Conservation (phyloP, 2,329 filamentous ascomycete species). For the Verticillium tricorpus region DNA sequence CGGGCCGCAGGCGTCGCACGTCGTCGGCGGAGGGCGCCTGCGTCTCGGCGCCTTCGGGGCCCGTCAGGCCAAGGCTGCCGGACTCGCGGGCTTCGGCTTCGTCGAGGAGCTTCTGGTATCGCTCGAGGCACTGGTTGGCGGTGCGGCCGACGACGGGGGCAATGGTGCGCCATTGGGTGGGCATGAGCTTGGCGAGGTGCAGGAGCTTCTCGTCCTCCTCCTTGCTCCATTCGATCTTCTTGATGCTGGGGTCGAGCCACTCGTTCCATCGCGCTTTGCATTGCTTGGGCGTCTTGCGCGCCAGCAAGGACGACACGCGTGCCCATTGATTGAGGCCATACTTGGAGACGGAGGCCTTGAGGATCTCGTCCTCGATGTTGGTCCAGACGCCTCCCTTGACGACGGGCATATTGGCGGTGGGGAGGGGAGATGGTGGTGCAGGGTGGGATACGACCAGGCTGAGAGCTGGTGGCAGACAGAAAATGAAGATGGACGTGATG, state of each 20-base stretch:
- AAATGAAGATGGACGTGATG: neutral
- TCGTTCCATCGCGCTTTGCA: conserved; percentile 98
- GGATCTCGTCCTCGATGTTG: conserved; percentile 87
- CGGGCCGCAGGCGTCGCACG: conserved; percentile 80
- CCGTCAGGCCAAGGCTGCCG: conserved; percentile 76
- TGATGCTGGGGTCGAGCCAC: conserved; percentile 96
- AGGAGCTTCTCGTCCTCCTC: conserved; percentile 98
- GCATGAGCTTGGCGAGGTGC: conserved; percentile 96
- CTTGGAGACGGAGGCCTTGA: conserved; percentile 92
- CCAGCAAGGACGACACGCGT: conserved; percentile 92
- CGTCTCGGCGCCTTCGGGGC: conserved; percentile 81
- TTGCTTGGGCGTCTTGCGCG: conserved; percentile 96
- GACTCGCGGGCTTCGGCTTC: conserved; percentile 90
- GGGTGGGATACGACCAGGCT: neutral
- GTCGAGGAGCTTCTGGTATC: conserved; percentile 93
- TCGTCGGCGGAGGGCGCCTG: conserved; percentile 88
- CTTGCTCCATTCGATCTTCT: conserved; percentile 98
- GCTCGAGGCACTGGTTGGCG: conserved; percentile 93
- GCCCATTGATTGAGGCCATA: conserved; percentile 98
- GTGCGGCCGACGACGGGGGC: conserved; percentile 94
- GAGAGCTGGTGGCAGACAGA: neutral
- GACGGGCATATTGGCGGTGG: conserved; percentile 54
- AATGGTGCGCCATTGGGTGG: conserved; percentile 98
- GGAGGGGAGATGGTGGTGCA: neutral
- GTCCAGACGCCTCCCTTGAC: conserved; percentile 74